These are phyloP conservation scores for Neurospora sp. DNA, from an alignment of 495 filamentous ascomycete genomes.

Conservation along the genomic window DNA sequence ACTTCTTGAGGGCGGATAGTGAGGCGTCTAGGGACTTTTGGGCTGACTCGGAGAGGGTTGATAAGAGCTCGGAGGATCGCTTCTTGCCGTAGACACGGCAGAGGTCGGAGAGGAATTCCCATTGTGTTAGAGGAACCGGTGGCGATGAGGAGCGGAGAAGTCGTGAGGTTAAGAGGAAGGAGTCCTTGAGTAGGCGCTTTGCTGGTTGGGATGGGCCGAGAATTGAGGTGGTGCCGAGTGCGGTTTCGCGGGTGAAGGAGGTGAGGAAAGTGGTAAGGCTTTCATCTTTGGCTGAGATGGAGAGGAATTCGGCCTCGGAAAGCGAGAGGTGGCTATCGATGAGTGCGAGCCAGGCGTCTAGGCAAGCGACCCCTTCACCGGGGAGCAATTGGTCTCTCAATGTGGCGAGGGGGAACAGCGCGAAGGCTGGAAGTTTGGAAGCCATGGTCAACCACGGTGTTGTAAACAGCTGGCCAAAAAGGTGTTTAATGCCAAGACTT, in stretches of 20 bases:
- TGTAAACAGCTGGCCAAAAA: background rate
- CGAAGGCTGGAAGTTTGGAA: slow-evolving; percentile 51
- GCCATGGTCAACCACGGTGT: slow-evolving; percentile 4
- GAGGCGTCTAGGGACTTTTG: slow-evolving; percentile 26
- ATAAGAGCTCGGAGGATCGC: slow-evolving; percentile 22
- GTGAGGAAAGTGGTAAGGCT: slow-evolving; percentile 50
- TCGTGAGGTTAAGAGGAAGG: slow-evolving; percentile 49
- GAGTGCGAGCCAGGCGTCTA: slow-evolving; percentile 67
- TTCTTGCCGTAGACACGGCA: slow-evolving; percentile 46
- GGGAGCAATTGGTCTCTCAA: slow-evolving; percentile 56
- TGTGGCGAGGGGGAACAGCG: slow-evolving; percentile 59
- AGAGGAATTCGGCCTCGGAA: slow-evolving; percentile 41
- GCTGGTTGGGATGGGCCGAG: slow-evolving; percentile 37
- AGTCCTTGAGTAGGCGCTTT: slow-evolving; percentile 46
- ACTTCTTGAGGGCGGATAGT: slow-evolving; percentile 31
- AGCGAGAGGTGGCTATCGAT: slow-evolving; percentile 52
- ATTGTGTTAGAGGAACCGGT: slow-evolving; percentile 38
- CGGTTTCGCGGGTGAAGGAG: slow-evolving; percentile 48
- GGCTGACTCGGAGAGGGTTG: slow-evolving; percentile 19
- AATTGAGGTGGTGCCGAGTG: slow-evolving; percentile 28
- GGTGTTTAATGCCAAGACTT: background rate
- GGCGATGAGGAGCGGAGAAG: slow-evolving; percentile 33
- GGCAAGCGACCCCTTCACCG: slow-evolving; percentile 66
- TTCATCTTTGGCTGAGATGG: slow-evolving; percentile 40
- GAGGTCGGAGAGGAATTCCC: slow-evolving; percentile 50